phyloP scores from a whole-genome alignment of 2,329 filamentous ascomycete genomes.

The Fusarium odoratissimum region DNA sequence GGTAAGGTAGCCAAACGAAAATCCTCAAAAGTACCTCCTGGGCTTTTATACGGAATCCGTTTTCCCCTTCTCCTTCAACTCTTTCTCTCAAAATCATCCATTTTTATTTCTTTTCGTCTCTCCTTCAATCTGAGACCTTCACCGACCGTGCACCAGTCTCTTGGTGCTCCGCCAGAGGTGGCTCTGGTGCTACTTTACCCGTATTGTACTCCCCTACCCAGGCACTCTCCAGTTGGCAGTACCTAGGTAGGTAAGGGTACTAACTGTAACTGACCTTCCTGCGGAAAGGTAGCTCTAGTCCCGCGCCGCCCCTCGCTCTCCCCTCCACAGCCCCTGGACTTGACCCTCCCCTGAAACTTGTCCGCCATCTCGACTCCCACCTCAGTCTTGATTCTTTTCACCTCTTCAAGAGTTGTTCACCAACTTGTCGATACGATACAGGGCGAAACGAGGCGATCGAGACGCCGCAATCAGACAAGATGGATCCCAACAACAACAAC shows the following conservation, averaged over 20 bases:
- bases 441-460: slow-evolving; percentile 32
- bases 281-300: slow-evolving; percentile 17
- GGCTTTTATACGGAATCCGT: neutral
- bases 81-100: neutral
- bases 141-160: slow-evolving; percentile 9
- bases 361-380: slow-evolving; percentile 40
- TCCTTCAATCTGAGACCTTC: slow-evolving; percentile 8
- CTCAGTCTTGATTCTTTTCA: slow-evolving; percentile 32
- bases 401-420: slow-evolving; percentile 13
- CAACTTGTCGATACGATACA: slow-evolving; percentile 34
- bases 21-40: neutral
- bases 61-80: neutral
- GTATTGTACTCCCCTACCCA: slow-evolving; percentile 1
- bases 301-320: slow-evolving; percentile 36
- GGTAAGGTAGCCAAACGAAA: neutral
- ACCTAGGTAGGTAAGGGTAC: neutral
- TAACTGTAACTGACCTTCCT: slow-evolving; percentile 7
- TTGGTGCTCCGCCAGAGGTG: slow-evolving; percentile 32
- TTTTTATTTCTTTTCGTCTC: neutral
- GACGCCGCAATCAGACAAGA: slow-evolving; percentile 47
- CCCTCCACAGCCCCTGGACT: slow-evolving; percentile 43
- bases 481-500: slow-evolving; percentile 70
- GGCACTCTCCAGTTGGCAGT: neutral
- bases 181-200: slow-evolving; percentile 25
- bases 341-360: slow-evolving; percentile 44